These are phyloP conservation scores for Saccharomyces hybrid DNA, from an alignment of 1,139 yeast genomes.

Conservation along the genomic window DNA sequence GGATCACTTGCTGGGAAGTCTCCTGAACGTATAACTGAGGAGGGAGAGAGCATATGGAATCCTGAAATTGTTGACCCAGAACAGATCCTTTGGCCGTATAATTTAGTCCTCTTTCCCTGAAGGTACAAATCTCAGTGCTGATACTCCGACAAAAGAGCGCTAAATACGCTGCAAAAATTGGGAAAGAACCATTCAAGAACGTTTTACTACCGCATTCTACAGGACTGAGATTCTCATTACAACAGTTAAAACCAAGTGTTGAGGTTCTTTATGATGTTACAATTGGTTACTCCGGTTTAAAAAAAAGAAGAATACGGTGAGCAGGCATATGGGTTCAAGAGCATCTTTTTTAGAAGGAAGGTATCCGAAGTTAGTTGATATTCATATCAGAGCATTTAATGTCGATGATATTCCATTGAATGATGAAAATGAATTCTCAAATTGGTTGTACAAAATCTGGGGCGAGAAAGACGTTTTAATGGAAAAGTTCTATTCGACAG, in stretches of 20 bases:
- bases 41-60: conserved; percentile 29
- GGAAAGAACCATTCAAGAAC: conserved; percentile 45
- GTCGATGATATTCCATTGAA: conserved; percentile 63
- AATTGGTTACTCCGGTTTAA: conserved; percentile 69
- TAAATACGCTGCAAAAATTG: conserved; percentile 47
- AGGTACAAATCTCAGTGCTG: conserved; percentile 77
- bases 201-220: conserved; percentile 73
- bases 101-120: conserved; percentile 81
- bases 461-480: conserved; percentile 63
- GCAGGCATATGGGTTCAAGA: conserved; percentile 57
- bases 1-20: conserved; percentile 47
- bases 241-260: conserved; percentile 50
- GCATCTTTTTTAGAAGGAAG: conserved; percentile 60
- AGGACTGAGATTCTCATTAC: conserved; percentile 65
- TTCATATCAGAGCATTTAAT: conserved; percentile 53
- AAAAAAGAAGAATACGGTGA: conserved; percentile 63
- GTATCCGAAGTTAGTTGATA: conserved; percentile 60
- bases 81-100: conserved; percentile 42
- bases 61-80: conserved; percentile 16
- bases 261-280: conserved; percentile 77
- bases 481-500: conserved; percentile 51
- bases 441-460: conserved; percentile 78
- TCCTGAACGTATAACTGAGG: conserved; percentile 20
- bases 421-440: conserved; percentile 52
- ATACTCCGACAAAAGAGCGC: conserved; percentile 54